These are phyloP conservation scores for Verticillium longisporum DNA, from an alignment of 2,329 filamentous ascomycete genomes.

Conservation along the genomic window DNA sequence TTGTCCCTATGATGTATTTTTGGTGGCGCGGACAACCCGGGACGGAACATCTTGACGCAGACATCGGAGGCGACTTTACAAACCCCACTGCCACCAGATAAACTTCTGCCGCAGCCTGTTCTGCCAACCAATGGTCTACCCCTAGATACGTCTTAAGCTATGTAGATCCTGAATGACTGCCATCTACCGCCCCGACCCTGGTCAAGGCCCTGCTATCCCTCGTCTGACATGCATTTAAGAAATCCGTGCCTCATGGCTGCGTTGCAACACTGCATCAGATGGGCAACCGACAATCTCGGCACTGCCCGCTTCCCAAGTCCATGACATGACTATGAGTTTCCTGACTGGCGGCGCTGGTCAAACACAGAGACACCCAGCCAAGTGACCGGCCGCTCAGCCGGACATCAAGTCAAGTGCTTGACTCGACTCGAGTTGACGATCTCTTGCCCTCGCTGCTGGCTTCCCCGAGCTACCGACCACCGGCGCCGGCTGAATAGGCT, in stretches of 20 bases:
- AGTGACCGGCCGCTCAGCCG: too few species aligned
- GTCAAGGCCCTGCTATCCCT: neutral
- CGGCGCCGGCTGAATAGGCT: neutral
- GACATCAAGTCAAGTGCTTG: neutral
- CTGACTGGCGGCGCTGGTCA: neutral
- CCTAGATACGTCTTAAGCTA: too few species aligned
- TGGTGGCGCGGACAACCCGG: too few species aligned
- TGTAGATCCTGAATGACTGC: neutral
- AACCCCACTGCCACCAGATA: too few species aligned
- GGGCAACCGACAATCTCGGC: neutral
- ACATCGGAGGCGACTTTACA: too few species aligned
- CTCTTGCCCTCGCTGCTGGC: neutral
- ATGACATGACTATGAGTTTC: neutral
- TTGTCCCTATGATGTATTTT: too few species aligned
- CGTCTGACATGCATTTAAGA: neutral
- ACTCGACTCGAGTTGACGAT: neutral
- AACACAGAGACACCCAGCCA: too few species aligned
- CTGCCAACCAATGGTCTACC: too few species aligned
- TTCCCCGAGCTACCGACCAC: neutral
- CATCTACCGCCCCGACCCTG: neutral
- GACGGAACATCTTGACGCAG: too few species aligned
- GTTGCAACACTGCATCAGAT: neutral
- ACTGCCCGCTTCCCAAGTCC: neutral
- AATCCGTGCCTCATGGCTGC: neutral
- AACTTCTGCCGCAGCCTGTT: too few species aligned